Evolutionary conservation across 2,329 filamentous ascomycete species (phyloP).

Genomic region (Sporothrix brasiliensis): DNA sequence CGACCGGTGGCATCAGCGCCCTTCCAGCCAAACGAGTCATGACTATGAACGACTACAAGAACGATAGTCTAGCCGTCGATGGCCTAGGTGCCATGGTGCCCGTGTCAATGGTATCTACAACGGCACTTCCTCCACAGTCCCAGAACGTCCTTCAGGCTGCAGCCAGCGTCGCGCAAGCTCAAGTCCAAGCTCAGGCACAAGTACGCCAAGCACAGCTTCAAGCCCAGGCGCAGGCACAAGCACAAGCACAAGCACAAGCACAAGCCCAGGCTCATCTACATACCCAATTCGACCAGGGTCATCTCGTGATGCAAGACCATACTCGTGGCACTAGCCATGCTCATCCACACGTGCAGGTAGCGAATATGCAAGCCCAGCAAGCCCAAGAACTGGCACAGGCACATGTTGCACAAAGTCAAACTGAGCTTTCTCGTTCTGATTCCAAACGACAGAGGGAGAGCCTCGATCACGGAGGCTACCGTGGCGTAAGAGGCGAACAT

Average conservation of each 20-base stretch:
- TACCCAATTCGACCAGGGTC: neutral
- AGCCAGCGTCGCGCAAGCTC: constrained; percentile 18
- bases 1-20: neutral
- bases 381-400: neutral
- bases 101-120: neutral
- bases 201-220: constrained; percentile 8
- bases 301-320: neutral
- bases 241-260: neutral
- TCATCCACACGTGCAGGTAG: neutral
- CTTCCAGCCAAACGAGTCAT: neutral
- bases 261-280: constrained; percentile 13
- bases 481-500: constrained; percentile 26
- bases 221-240: constrained; percentile 11
- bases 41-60: constrained; percentile 20
- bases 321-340: neutral
- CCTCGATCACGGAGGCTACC: constrained; percentile 27
- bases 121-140: neutral
- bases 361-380: neutral
- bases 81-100: neutral
- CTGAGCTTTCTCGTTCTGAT: constrained; percentile 14
- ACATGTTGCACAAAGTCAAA: constrained; percentile 4
- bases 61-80: constrained; percentile 2
- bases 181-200: constrained; percentile 20
- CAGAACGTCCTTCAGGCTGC: constrained; percentile 23
- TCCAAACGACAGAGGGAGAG: constrained; percentile 30